Evolutionary conservation across 1,139 yeast genomes (phyloP).

Genomic region (Saccharomyces hybrid): DNA sequence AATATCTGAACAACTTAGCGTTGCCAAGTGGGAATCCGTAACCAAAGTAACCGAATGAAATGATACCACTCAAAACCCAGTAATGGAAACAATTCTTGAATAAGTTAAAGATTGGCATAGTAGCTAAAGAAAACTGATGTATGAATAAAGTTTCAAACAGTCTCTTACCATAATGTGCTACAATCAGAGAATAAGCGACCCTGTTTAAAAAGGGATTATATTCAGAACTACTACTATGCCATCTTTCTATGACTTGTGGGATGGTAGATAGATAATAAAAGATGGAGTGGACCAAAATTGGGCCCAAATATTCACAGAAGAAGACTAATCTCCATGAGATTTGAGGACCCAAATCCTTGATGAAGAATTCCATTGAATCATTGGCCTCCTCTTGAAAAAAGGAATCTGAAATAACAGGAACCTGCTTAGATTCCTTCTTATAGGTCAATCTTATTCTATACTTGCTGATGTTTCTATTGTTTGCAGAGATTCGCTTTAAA

Average conservation of each 20-base stretch:
- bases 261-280: conserved; percentile 38
- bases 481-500: conserved; percentile 36
- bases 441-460: conserved; percentile 37
- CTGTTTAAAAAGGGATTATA: conserved; percentile 21
- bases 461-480: conserved; percentile 38
- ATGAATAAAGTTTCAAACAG: conserved; percentile 79
- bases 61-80: conserved; percentile 80
- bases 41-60: conserved; percentile 61
- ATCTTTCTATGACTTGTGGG: conserved; percentile 8
- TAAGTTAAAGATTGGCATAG: conserved; percentile 85
- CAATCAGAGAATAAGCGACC: conserved; percentile 37
- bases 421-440: conserved; percentile 24
- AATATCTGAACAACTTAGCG: conserved; percentile 16
- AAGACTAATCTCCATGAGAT: conserved; percentile 87
- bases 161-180: conserved; percentile 77
- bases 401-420: conserved; percentile 22
- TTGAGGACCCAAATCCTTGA: conserved; percentile 90
- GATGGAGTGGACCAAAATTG: conserved; percentile 69
- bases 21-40: conserved; percentile 42
- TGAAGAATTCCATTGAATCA: conserved; percentile 38
- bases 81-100: conserved; percentile 87
- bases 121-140: conserved; percentile 76
- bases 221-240: conserved; percentile 7
- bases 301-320: conserved; percentile 81
- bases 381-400: conserved; percentile 29